Evolutionary conservation across 768 basidiomycete genomes (phyloP), one percentile per base, ranked within the genome.

Genomic region (Agrocybe praecox): DNA sequence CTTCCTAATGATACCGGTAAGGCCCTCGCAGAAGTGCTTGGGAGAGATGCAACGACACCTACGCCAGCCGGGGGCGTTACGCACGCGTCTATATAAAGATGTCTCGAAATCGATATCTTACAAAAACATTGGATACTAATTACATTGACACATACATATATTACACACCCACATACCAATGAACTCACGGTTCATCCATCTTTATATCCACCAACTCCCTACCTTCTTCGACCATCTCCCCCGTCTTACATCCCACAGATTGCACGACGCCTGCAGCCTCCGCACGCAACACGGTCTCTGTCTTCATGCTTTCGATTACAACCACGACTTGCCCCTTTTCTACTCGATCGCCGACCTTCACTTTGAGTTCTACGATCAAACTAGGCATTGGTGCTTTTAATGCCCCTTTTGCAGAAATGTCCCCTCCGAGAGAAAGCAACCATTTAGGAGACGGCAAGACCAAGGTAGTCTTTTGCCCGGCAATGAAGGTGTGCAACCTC

Each of bases 231-330:
- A 96, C 94, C 86, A 95, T 93, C 71, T 95, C 90, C 2, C 95
- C 95, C 65, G 90, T 89, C 70, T 76, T 81, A 66, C 92, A 95
- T 14, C 83, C 84, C 14, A 96, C 83, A 45, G 81, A 76, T 63
- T 78, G 85, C 8, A 96, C 87, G 6, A 86, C 74, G 4, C 94
- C 95, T 34, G 81, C 75, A 8, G 75, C 76, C 57, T 86, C 81
- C 14, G 92, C 86, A 52, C 93, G 79, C 60, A 97, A 70, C 42
- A 93, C 90, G 36, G 90, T 96, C 74, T 96, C 94, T 61, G 94
- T 97, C 84, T 98, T 98, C 95, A 97, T 98, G 67, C 94, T 96
- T 75, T 96, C 95, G 66, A 96, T 73, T 6, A 96, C 85, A 26
- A 94, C 86, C 9, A 94, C 80, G 8, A 83, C 84, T 66, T 95